Evolutionary conservation across 208 protist species (phyloP).

Genomic region (Crithidia sp.): DNA sequence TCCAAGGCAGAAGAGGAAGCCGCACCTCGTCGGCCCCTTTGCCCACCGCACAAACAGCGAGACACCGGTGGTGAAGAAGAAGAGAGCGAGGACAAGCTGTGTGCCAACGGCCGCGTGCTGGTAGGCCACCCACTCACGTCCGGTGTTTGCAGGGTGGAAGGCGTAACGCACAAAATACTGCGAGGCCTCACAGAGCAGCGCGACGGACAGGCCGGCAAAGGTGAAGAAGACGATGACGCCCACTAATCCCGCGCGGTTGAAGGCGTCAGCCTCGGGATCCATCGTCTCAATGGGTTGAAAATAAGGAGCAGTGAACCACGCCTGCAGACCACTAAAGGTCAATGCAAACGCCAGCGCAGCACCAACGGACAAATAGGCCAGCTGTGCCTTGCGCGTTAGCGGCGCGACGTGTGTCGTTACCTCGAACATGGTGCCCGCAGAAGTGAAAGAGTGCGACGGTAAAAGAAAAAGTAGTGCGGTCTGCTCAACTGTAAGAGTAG

Average conservation of each 20-base stretch:
- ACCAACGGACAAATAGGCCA: slow-evolving; percentile 16
- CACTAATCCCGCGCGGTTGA: slow-evolving; percentile 6
- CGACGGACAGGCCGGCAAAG: slow-evolving; percentile 17
- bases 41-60: slow-evolving; percentile 19
- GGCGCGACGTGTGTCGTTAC: slow-evolving; percentile 20
- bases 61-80: slow-evolving; percentile 22
- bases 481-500: too few relatives aligned
- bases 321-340: not conserved
- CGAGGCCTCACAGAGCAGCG: slow-evolving; percentile 22
- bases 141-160: slow-evolving; percentile 23
- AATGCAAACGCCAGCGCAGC: slow-evolving; percentile 1
- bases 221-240: slow-evolving; percentile 18
- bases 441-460: too few relatives aligned
- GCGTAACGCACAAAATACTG: slow-evolving; percentile 20
- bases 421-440: not conserved
- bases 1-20: slow-evolving; percentile 29
- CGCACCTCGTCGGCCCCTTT: slow-evolving; percentile 2
- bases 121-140: slow-evolving; percentile 19
- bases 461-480: too few relatives aligned
- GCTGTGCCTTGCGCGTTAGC: slow-evolving; percentile 24
- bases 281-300: not conserved
- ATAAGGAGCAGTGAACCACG: slow-evolving; percentile 9
- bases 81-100: slow-evolving; percentile 11
- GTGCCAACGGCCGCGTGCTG: slow-evolving; percentile 17
- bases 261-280: not conserved